These are phyloP conservation scores for Adansonia gregorii DNA, from an alignment of 441 rosid genomes.

Conservation along the genomic window DNA sequence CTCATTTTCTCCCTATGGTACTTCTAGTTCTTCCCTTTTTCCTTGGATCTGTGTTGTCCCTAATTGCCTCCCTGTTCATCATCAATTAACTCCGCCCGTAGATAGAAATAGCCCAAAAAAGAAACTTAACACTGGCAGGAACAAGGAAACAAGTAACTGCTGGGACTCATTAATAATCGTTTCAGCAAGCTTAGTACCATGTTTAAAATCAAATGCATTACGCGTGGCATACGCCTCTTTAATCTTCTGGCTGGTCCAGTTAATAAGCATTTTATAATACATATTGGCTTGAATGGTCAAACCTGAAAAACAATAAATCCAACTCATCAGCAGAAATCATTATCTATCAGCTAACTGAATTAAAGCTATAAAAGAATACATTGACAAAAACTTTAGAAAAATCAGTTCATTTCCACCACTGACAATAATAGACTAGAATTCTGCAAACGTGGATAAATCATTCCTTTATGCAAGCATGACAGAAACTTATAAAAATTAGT, in stretches of 20 bases:
- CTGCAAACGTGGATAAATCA: background rate
- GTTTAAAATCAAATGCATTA: slow-evolving; percentile 89
- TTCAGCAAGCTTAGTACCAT: slow-evolving; percentile 52
- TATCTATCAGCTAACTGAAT: background rate
- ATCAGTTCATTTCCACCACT: background rate
- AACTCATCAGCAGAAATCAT: slow-evolving; percentile 21
- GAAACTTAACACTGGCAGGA: background rate
- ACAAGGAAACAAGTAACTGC: background rate
- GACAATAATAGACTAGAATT: background rate
- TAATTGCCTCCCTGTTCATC: background rate
- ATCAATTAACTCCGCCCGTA: slow-evolving; percentile 1
- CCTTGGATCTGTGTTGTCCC: slow-evolving; percentile 6
- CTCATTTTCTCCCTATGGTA: background rate
- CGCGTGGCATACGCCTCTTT: slow-evolving; percentile 68
- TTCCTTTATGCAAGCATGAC: background rate
- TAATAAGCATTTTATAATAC: slow-evolving; percentile 95
- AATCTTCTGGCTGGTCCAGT: slow-evolving; percentile 96
- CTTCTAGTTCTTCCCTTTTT: background rate
- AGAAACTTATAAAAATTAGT: background rate
- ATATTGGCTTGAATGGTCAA: slow-evolving; percentile 96
- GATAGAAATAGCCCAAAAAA: background rate
- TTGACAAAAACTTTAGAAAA: background rate
- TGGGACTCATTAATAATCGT: background rate
- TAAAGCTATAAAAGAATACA: background rate
- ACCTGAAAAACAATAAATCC: slow-evolving; percentile 53